phyloP scores from a whole-genome alignment of 768 basidiomycete species.

The Mycena maculata region DNA sequence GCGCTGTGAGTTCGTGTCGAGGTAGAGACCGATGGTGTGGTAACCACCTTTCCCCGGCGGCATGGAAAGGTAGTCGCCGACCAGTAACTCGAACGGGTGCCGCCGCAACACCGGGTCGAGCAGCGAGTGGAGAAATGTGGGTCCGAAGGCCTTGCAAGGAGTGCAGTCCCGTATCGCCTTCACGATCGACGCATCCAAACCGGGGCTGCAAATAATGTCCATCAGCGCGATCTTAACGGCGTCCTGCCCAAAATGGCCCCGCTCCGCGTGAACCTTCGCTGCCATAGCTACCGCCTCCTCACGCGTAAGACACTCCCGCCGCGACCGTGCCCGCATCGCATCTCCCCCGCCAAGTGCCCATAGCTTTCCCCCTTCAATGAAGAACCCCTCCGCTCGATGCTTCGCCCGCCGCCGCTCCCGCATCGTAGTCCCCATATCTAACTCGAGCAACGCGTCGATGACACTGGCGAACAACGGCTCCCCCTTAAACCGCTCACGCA shows the following conservation, averaged over 20 bases:
- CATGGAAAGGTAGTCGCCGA: neutral
- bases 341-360: conserved; percentile 5
- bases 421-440: conserved; percentile 26
- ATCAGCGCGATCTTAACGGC: conserved; percentile 29
- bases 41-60: neutral
- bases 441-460: neutral
- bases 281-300: conserved; percentile 1
- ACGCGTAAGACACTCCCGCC: conserved; percentile 15
- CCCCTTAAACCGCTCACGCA: conserved; percentile 17
- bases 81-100: neutral
- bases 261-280: conserved; percentile 14
- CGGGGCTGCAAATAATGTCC: conserved; percentile 30
- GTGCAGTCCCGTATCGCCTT: neutral
- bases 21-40: neutral
- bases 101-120: neutral
- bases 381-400: neutral
- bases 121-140: neutral
- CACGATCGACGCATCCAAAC: conserved; percentile 28
- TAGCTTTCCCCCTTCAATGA: conserved; percentile 15
- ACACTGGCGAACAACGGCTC: conserved; percentile 15
- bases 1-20: neutral
- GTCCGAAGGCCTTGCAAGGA: neutral
- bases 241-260: conserved; percentile 40
- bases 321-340: neutral
- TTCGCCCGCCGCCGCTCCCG: conserved; percentile 5